Conservation (phyloP, 768 basidiomycete species). For the Kwoniella pini region DNA sequence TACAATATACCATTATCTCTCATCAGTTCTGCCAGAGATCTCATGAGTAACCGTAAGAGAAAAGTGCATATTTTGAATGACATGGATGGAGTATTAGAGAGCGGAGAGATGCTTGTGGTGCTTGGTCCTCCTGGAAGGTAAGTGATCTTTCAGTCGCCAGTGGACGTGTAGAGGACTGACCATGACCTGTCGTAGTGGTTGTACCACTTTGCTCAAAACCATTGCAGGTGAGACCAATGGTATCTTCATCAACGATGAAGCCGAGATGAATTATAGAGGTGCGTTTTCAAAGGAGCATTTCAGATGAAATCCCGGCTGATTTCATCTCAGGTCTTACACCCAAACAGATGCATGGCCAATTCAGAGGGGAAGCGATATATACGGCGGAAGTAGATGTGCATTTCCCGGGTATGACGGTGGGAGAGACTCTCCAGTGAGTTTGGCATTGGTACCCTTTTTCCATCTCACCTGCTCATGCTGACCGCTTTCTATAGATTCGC, state of each 20-base stretch:
- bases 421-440: slow-evolving; percentile 49
- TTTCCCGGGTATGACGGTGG: slow-evolving; percentile 54
- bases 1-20: slow-evolving; percentile 51
- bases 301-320: neutral
- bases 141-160: slow-evolving; percentile 5
- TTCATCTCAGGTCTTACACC: slow-evolving; percentile 53
- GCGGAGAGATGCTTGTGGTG: slow-evolving; percentile 74
- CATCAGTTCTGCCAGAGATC: slow-evolving; percentile 27
- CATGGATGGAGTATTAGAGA: slow-evolving; percentile 67
- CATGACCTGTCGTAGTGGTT: slow-evolving; percentile 40
- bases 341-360: slow-evolving; percentile 58
- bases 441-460: neutral
- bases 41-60: slow-evolving; percentile 39
- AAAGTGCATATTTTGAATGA: slow-evolving; percentile 61
- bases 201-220: slow-evolving; percentile 60
- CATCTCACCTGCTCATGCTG: neutral
- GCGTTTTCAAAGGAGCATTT: slow-evolving; percentile 2
- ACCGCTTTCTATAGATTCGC: slow-evolving; percentile 29
- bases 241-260: slow-evolving; percentile 44
- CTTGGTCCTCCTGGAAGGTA: slow-evolving; percentile 57
- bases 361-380: slow-evolving; percentile 57
- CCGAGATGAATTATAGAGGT: slow-evolving; percentile 52
- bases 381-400: slow-evolving; percentile 56
- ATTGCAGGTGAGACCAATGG: slow-evolving; percentile 57
- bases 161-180: neutral